Percentiles rank a stretch among this genome's conserved stretches.
Conservation (phyloP, 352 stramenopile genomes). For the Pythium folliculosum region DNA sequence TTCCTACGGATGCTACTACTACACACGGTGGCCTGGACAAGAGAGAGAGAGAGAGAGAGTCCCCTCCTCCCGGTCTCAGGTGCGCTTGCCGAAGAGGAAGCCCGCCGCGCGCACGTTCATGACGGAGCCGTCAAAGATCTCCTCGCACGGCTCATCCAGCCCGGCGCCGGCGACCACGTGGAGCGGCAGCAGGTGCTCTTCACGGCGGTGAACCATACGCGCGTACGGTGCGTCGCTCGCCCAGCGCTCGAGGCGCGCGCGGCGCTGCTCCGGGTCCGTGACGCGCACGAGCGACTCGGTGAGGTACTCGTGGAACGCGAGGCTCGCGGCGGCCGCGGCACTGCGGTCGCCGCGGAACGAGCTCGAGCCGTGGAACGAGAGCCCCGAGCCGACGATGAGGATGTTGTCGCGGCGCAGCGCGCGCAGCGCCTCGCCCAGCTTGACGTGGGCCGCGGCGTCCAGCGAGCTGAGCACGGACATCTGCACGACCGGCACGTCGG, state of each 20-base stretch:
- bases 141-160: slow-evolving; percentile 43
- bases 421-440: slow-evolving; percentile 66
- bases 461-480: slow-evolving; percentile 32
- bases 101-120: slow-evolving; percentile 27
- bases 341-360: slow-evolving; percentile 15
- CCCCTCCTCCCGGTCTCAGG: neutral
- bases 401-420: slow-evolving; percentile 72
- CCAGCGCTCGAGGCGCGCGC: slow-evolving; percentile 37
- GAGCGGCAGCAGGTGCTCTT: slow-evolving; percentile 66
- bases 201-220: slow-evolving; percentile 36
- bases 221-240: slow-evolving; percentile 36
- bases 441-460: slow-evolving; percentile 55
- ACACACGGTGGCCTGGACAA: too few relatives aligned
- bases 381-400: slow-evolving; percentile 85
- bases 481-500: slow-evolving; percentile 87
- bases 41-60: too few relatives aligned
- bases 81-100: slow-evolving; percentile 21
- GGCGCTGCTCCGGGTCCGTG: slow-evolving; percentile 13
- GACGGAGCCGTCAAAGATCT: slow-evolving; percentile 27
- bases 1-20: too few relatives aligned
- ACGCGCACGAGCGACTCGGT: slow-evolving; percentile 15
- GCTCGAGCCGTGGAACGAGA: slow-evolving; percentile 28
- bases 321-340: slow-evolving; percentile 13
- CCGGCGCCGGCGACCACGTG: slow-evolving; percentile 50
- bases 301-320: slow-evolving; percentile 26